Conservation (phyloP, 2,329 filamentous ascomycete genomes). For the Botryotinia globosa region DNA sequence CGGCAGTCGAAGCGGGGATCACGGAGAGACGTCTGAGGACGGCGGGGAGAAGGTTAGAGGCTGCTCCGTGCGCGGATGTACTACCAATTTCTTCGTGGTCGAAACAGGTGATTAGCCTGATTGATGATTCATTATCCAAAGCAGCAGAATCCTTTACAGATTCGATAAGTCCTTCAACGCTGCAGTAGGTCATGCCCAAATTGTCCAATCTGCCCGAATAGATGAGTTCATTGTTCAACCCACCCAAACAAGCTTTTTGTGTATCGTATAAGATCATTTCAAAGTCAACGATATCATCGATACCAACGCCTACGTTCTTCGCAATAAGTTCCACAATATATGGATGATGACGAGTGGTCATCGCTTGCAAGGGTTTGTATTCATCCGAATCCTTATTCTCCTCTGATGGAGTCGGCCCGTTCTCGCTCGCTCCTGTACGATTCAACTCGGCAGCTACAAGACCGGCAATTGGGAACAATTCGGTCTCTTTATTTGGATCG, state of each 20-base stretch:
- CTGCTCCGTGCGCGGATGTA: slow-evolving; percentile 85
- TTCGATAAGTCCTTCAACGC: slow-evolving; percentile 77
- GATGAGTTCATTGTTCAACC: slow-evolving; percentile 89
- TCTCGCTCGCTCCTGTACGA: slow-evolving; percentile 55
- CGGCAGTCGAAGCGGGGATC: slow-evolving; percentile 52
- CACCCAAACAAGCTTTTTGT: slow-evolving; percentile 84
- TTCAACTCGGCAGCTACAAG: slow-evolving; percentile 87
- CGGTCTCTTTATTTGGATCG: slow-evolving; percentile 93
- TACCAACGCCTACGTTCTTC: slow-evolving; percentile 67
- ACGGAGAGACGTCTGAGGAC: slow-evolving; percentile 84
- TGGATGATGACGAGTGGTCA: slow-evolving; percentile 83
- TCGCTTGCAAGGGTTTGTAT: slow-evolving; percentile 73
- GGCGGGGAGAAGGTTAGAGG: slow-evolving; percentile 86
- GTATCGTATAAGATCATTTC: slow-evolving; percentile 97
- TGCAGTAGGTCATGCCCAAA: slow-evolving; percentile 93
- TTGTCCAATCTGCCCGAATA: slow-evolving; percentile 97
- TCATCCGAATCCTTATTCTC: slow-evolving; percentile 40
- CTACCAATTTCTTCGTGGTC: slow-evolving; percentile 98
- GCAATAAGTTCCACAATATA: slow-evolving; percentile 84
- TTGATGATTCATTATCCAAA: slow-evolving; percentile 73
- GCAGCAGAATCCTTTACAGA: slow-evolving; percentile 64
- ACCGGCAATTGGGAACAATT: slow-evolving; percentile 90
- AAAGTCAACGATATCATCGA: slow-evolving; percentile 81
- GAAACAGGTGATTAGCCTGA: slow-evolving; percentile 91
- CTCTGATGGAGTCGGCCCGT: slow-evolving; percentile 30